Evolutionary conservation across 352 stramenopile genomes (phyloP).

Genomic region (Peronospora farinosa): DNA sequence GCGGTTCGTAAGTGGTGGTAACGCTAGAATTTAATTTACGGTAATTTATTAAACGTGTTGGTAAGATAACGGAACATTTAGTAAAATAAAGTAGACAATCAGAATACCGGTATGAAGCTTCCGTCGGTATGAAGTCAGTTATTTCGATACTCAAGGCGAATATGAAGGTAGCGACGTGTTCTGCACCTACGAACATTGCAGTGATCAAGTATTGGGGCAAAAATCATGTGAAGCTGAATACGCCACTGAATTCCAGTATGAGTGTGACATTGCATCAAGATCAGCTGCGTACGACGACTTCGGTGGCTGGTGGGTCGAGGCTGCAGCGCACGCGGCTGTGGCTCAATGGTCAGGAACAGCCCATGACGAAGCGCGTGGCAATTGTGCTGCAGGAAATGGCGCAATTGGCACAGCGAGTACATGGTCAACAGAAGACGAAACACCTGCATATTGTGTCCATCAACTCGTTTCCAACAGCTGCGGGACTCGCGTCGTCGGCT

Average conservation of each 20-base stretch:
- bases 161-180: slow-evolving; percentile 81
- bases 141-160: not conserved
- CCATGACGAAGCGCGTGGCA: slow-evolving; percentile 76
- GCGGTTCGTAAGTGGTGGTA: not conserved
- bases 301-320: slow-evolving; percentile 47
- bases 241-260: slow-evolving; percentile 95
- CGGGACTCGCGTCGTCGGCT: slow-evolving; percentile 95
- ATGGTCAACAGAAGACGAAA: slow-evolving; percentile 12
- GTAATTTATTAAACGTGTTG: not conserved
- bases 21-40: too few species aligned
- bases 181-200: slow-evolving; percentile 96
- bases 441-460: slow-evolving; percentile 91
- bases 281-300: slow-evolving; percentile 94
- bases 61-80: too few species aligned
- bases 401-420: slow-evolving; percentile 29
- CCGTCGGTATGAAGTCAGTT: too few species aligned
- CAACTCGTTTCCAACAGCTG: slow-evolving; percentile 98
- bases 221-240: slow-evolving; percentile 86
- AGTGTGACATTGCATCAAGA: slow-evolving; percentile 94
- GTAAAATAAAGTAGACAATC: not conserved
- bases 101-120: too few species aligned
- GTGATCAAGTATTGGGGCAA: slow-evolving; percentile 99
- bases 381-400: slow-evolving; percentile 68
- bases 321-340: slow-evolving; percentile 90
- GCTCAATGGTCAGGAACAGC: slow-evolving; percentile 92